Conservation (phyloP, 306 rosid species). For the Cicer arietinum region DNA sequence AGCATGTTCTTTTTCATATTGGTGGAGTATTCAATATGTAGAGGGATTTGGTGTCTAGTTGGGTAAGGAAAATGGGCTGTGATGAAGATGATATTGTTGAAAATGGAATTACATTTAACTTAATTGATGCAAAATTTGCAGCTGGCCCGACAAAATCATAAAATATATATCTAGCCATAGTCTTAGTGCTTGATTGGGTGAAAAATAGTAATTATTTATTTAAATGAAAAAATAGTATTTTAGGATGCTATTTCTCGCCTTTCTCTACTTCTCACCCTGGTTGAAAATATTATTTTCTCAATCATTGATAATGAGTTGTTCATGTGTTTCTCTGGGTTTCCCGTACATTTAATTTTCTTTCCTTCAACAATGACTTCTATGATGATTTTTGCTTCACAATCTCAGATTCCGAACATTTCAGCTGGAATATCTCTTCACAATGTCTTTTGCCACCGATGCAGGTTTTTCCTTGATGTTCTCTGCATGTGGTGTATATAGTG, state of each 20-base stretch:
- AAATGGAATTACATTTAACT: constrained; percentile 10
- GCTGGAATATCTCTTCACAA: constrained; percentile 76
- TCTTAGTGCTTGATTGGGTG: background rate
- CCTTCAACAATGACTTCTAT: constrained; percentile 34
- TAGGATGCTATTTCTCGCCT: constrained; percentile 22
- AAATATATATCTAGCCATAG: constrained; percentile 1
- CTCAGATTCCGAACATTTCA: constrained; percentile 87
- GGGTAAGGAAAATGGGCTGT: background rate
- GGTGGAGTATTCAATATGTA: background rate
- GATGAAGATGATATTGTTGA: constrained; percentile 13
- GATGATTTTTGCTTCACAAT: constrained; percentile 36
- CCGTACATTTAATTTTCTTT: constrained; percentile 23
- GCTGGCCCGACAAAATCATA: constrained; percentile 1
- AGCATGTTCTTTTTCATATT: background rate
- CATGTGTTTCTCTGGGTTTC: constrained; percentile 27
- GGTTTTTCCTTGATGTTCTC: no score
- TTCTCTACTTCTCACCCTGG: constrained; percentile 9
- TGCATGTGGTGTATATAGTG: no score
- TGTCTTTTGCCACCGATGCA: constrained; percentile 25
- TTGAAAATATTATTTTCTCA: constrained; percentile 35
- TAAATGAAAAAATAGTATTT: constrained; percentile 4
- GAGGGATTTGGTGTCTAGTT: background rate
- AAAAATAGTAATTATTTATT: constrained; percentile 14
- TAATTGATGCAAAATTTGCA: constrained; percentile 20
- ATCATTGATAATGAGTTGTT: constrained; percentile 12